These are phyloP conservation scores for Haplographium delicatum DNA, from an alignment of 495 filamentous ascomycete species.

Conservation along the genomic window DNA sequence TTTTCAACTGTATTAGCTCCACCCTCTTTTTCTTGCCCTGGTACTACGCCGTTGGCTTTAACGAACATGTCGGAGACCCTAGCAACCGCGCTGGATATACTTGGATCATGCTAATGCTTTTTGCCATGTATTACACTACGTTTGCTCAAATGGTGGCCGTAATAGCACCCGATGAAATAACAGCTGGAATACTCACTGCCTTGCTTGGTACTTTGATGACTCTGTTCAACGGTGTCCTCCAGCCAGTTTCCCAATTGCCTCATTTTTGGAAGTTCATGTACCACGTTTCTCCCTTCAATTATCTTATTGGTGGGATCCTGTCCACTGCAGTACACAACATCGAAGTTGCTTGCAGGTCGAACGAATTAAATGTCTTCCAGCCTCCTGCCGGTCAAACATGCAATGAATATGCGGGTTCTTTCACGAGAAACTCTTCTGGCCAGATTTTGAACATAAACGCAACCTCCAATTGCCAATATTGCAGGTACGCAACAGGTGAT, in stretches of 20 bases:
- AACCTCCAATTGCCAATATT: constrained; percentile 53
- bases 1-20: constrained; percentile 67
- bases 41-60: constrained; percentile 31
- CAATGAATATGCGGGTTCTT: constrained; percentile 47
- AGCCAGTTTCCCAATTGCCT: constrained; percentile 48
- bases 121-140: constrained; percentile 61
- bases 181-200: constrained; percentile 71
- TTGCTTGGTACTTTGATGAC: constrained; percentile 54
- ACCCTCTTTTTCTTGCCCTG: constrained; percentile 70
- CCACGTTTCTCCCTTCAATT: constrained; percentile 68
- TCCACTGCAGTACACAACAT: constrained; percentile 53
- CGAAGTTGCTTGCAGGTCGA: constrained; percentile 48
- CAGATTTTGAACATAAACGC: constrained; percentile 44
- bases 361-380: constrained; percentile 51
- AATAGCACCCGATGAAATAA: constrained; percentile 45
- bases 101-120: constrained; percentile 40
- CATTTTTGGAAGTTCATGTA: constrained; percentile 87
- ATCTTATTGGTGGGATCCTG: constrained; percentile 58
- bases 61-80: constrained; percentile 52
- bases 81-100: constrained; percentile 20
- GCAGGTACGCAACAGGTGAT: constrained; percentile 53
- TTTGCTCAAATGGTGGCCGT: constrained; percentile 53
- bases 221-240: constrained; percentile 47
- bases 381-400: constrained; percentile 53
- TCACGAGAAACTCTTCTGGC: constrained; percentile 39